A percentile compares a stretch with the other conserved stretches of the same genome.
Evolutionary conservation across 2,329 filamentous ascomycete genomes (phyloP).

Genomic region (Fusarium praegraminearum): DNA sequence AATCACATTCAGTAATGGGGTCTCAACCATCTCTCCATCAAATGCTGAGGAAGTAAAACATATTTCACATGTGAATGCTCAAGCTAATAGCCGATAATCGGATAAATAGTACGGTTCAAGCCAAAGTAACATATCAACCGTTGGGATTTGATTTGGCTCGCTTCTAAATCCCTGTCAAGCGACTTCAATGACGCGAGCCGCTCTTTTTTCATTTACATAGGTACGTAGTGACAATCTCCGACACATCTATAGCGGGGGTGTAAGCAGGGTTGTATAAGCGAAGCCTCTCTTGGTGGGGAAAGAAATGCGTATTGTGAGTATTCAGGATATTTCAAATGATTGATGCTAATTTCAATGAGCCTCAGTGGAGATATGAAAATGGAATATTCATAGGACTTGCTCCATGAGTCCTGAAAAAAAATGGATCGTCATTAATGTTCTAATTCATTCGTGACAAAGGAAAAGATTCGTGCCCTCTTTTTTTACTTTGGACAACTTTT

Average conservation of each 20-base stretch:
- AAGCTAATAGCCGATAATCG: neutral
- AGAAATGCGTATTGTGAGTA: slow-evolving; percentile 8
- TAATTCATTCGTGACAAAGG: slow-evolving; percentile 30
- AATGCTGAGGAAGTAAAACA: neutral
- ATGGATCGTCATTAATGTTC: slow-evolving; percentile 39
- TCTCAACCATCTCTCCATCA: neutral
- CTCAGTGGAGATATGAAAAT: slow-evolving; percentile 11
- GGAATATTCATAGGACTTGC: slow-evolving; percentile 18
- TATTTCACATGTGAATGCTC: neutral
- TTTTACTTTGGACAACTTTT: slow-evolving; percentile 64
- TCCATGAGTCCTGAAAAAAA: slow-evolving; percentile 21
- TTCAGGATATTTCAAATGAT: slow-evolving; percentile 3
- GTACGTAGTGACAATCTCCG: slow-evolving; percentile 11
- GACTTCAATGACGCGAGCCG: slow-evolving; percentile 23
- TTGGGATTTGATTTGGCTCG: slow-evolving; percentile 2
- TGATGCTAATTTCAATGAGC: slow-evolving; percentile 4
- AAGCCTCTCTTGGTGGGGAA: slow-evolving; percentile 11
- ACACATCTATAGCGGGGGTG: slow-evolving; percentile 18
- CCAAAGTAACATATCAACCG: neutral
- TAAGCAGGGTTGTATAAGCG: slow-evolving; percentile 11
- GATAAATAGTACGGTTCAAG: neutral
- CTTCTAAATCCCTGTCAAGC: slow-evolving; percentile 13
- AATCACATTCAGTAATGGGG: neutral
- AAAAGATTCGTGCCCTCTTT: slow-evolving; percentile 15
- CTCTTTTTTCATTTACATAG: slow-evolving; percentile 4